These are phyloP conservation scores for Panicum virgatum DNA, from an alignment of 202 grass and related monocot species.

Conservation along the genomic window DNA sequence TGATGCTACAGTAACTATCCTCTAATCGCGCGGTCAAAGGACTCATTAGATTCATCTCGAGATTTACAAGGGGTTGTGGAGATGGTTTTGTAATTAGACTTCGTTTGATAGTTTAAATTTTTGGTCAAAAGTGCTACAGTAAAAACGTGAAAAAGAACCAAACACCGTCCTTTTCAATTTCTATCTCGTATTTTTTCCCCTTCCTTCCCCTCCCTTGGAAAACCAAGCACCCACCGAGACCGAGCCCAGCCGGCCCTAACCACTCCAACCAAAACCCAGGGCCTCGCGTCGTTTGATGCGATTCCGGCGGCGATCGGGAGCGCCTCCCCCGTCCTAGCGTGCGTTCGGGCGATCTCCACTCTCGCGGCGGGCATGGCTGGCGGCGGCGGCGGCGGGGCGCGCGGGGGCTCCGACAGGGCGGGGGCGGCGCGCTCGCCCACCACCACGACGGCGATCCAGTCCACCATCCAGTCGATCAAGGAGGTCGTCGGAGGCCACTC, in stretches of 20 bases:
- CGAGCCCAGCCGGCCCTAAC: conserved; percentile 36
- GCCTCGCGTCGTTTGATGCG: conserved; percentile 58
- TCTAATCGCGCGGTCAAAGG: too few species aligned
- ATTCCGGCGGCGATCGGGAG: conserved; percentile 59
- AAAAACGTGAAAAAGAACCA: too few species aligned
- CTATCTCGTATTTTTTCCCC: neutral
- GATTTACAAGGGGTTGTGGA: too few species aligned
- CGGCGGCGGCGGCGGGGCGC: conserved; percentile 22
- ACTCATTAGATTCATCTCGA: too few species aligned
- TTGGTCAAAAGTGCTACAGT: too few species aligned
- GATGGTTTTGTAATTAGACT: too few species aligned
- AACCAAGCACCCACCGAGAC: conserved; percentile 35
- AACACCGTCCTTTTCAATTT: neutral
- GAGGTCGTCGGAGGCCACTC: conserved; percentile 88
- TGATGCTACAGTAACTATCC: too few species aligned
- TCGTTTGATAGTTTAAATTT: too few species aligned
- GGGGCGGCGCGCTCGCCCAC: conserved; percentile 33
- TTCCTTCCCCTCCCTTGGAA: conserved; percentile 14
- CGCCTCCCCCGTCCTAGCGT: conserved; percentile 42
- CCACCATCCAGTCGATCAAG: conserved; percentile 74
- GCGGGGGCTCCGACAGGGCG: conserved; percentile 29
- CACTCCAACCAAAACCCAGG: conserved; percentile 46
- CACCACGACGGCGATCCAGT: conserved; percentile 42
- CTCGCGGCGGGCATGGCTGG: conserved; percentile 43
- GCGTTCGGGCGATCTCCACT: conserved; percentile 41